Base-by-base conservation (phyloP, 169 alveolate species). In the Ophryocystis elektroscirrha region DNA sequence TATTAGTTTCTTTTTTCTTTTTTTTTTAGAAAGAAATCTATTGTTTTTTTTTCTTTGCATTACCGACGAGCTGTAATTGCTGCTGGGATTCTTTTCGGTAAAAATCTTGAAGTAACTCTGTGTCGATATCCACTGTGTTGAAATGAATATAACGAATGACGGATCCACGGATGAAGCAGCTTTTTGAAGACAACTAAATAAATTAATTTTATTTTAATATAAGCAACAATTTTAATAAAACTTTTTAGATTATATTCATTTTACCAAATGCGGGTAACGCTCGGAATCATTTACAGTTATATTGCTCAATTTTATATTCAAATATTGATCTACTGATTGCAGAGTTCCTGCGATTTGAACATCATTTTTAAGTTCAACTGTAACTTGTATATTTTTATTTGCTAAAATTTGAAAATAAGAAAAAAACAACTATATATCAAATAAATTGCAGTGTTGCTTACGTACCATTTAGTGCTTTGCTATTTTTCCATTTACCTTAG, bases 151-250 rank as follows among this genome's bases (percentile, higher is more conserved):
- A 88, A 36, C 95, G 80, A 1, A 88, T 89, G 9, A 81, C 91
- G 12, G 91, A 79, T 38, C 96, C 96, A 45, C 96, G 66, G 2
- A 88, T 83, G 49, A 88, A 88, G 60, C 93, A 78, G 57, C 80
- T 82, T 61, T 81, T 76, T 16, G 85, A 70, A 2, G 89, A 73
- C 48, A 67, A 32, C 79, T 63, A 48, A n/a, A 32, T n/a, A 38
- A 19, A 36, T 43, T 23, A 16, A n/a, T n/a, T n/a, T n/a, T n/a
- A n/a, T n/a, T n/a, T n/a, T 15, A 18, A 4, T 12, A 12, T 5
- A 7, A 39, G 47, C 3, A 39, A 39, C 4, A 39, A 7, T 22
- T 15, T 24, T 36, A 41, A 18, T 44, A 52, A 41, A 27, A 23
- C 6, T 53, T n/a, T 1, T 38, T 27, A 2, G n/a, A 1, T 9